Evolutionary conservation across 140 eudicot species (phyloP).

Genomic region (Bidens hawaiensis): DNA sequence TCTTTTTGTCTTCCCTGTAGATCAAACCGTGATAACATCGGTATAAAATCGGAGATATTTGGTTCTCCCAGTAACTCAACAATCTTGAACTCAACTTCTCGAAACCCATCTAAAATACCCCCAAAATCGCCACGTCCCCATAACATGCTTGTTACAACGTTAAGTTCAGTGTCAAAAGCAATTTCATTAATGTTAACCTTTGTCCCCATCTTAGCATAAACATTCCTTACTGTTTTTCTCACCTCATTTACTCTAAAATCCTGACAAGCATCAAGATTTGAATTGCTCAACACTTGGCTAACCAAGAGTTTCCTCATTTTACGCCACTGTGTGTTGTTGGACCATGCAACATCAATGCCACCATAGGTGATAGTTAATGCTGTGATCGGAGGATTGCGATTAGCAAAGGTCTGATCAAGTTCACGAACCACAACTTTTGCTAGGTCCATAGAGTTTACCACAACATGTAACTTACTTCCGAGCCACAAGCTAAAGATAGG

Average conservation of each 20-base stretch:
- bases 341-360: not conserved
- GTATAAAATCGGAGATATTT: slow-evolving; percentile 3
- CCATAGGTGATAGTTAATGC: slow-evolving; percentile 16
- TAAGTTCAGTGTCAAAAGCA: not conserved
- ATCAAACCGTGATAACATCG: not conserved
- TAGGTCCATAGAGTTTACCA: slow-evolving; percentile 39
- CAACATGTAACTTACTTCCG: slow-evolving; percentile 40
- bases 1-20: not conserved
- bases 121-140: not conserved
- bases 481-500: no score
- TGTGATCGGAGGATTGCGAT: slow-evolving; percentile 49
- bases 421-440: slow-evolving; percentile 52
- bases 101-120: not conserved
- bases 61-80: not conserved
- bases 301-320: not conserved
- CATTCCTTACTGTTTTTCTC: not conserved
- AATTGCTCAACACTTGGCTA: not conserved
- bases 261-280: not conserved
- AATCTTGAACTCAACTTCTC: slow-evolving; percentile 2
- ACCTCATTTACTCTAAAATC: not conserved
- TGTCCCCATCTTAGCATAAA: not conserved
- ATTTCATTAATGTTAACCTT: no score
- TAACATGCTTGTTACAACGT: not conserved
- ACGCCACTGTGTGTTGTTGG: not conserved
- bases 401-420: slow-evolving; percentile 51